These are phyloP conservation scores for Medicago lupulina DNA, from an alignment of 306 rosid species.

Conservation along the genomic window DNA sequence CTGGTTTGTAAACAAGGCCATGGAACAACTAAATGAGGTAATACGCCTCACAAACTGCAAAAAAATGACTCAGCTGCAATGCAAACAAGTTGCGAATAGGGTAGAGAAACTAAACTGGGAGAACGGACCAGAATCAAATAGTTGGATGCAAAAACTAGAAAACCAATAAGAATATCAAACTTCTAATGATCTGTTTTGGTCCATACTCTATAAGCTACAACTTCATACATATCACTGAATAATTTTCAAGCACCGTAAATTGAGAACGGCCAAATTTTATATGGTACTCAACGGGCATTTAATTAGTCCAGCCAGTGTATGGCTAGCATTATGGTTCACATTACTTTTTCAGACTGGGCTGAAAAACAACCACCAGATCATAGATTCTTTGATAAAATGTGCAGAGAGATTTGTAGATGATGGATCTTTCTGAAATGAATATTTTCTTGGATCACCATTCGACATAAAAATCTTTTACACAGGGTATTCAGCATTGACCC, in stretches of 20 bases:
- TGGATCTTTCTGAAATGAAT: constrained; percentile 5
- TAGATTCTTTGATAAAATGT: constrained; percentile 1
- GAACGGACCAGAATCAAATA: constrained; percentile 17
- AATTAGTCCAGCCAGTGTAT: constrained; percentile 23
- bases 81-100: constrained; percentile 18
- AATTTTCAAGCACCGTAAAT: background rate
- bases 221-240: constrained; percentile 1
- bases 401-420: background rate
- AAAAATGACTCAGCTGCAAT: background rate
- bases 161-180: constrained; percentile 25
- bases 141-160: constrained; percentile 27
- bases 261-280: constrained; percentile 7
- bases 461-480: background rate
- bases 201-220: constrained; percentile 30
- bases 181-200: constrained; percentile 18
- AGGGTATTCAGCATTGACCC: background rate
- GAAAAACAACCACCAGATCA: constrained; percentile 10
- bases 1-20: constrained; percentile 2
- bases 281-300: constrained; percentile 8
- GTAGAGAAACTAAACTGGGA: constrained; percentile 23
- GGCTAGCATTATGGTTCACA: constrained; percentile 7
- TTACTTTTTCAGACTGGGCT: too few species aligned
- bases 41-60: constrained; percentile 3
- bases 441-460: background rate
- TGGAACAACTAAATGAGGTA: background rate